Evolutionary conservation across 2,329 filamentous ascomycete genomes (phyloP).

Genomic region (Aspergillus nomiae): DNA sequence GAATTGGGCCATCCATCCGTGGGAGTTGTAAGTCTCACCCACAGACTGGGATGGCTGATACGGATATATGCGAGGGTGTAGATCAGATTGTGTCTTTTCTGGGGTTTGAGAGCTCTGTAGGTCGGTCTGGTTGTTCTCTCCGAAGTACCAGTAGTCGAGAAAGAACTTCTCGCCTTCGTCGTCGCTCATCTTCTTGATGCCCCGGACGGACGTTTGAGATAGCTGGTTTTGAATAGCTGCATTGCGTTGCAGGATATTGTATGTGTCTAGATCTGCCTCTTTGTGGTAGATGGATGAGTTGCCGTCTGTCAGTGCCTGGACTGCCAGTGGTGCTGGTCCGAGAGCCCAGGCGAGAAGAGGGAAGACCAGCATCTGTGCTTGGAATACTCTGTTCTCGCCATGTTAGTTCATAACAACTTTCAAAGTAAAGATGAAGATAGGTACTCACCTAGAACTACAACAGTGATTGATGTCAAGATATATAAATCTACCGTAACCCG

Average conservation of each 20-base stretch:
- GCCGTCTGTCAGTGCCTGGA: not conserved
- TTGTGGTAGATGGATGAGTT: not conserved
- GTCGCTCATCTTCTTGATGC: conserved; percentile 44
- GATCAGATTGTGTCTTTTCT: conserved; percentile 5
- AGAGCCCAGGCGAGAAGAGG: not conserved
- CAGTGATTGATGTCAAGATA: not conserved
- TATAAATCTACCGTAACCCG: not conserved
- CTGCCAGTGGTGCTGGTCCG: not conserved
- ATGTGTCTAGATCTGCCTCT: not conserved
- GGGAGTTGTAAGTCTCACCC: not conserved
- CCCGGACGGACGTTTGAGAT: conserved; percentile 23
- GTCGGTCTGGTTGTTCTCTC: conserved; percentile 17
- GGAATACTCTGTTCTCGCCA: not conserved
- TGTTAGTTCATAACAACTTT: not conserved
- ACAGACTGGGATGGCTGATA: conserved; percentile 11
- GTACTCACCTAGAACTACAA: not conserved
- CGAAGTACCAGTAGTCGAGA: conserved; percentile 48
- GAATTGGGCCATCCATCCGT: conserved; percentile 4
- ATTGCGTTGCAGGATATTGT: conserved; percentile 23
- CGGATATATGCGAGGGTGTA: conserved; percentile 19
- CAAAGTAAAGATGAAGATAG: no score
- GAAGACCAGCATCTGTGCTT: not conserved
- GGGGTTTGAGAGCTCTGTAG: conserved; percentile 1
- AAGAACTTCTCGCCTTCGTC: conserved; percentile 53
- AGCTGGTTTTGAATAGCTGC: conserved; percentile 33